Conservation (phyloP, 495 filamentous ascomycete species). For the Penicillium samsonianum region DNA sequence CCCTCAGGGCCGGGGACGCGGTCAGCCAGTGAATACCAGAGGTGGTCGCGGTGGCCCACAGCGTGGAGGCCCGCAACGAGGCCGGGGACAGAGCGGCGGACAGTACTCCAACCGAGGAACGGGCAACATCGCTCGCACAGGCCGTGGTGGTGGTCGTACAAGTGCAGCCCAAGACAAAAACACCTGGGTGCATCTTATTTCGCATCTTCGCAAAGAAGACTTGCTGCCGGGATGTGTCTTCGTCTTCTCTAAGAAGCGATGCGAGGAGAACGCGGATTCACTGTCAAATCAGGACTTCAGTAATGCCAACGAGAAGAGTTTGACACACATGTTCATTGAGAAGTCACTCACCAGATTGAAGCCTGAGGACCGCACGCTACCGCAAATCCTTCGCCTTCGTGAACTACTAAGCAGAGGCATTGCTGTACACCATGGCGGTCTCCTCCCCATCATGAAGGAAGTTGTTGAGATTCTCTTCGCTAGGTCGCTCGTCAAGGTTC, state of each 20-base stretch:
- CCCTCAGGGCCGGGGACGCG: constrained; percentile 48
- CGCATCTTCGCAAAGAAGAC: constrained; percentile 82
- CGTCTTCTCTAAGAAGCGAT: constrained; percentile 96
- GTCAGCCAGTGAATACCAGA: constrained; percentile 40
- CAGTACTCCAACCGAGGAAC: constrained; percentile 59
- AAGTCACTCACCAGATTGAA: constrained; percentile 91
- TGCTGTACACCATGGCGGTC: constrained; percentile 93
- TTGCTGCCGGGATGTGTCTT: constrained; percentile 93
- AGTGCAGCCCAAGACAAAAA: constrained; percentile 91
- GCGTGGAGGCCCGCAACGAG: constrained; percentile 53
- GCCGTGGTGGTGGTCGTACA: constrained; percentile 79
- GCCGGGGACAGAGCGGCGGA: constrained; percentile 56
- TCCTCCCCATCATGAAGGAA: constrained; percentile 96
- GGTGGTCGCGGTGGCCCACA: constrained; percentile 17
- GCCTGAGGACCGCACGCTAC: constrained; percentile 82
- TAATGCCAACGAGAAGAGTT: constrained; percentile 89
- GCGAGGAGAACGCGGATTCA: constrained; percentile 95
- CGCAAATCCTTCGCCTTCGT: constrained; percentile 84
- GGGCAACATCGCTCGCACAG: constrained; percentile 86
- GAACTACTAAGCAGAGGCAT: constrained; percentile 87
- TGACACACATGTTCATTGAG: constrained; percentile 96
- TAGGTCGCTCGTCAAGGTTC: constrained; percentile 88
- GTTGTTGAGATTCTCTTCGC: constrained; percentile 97
- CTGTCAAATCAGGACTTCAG: constrained; percentile 93
- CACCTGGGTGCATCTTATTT: constrained; percentile 94